Conservation (phyloP, 495 filamentous ascomycete genomes). For the Penicillium nucicola region DNA sequence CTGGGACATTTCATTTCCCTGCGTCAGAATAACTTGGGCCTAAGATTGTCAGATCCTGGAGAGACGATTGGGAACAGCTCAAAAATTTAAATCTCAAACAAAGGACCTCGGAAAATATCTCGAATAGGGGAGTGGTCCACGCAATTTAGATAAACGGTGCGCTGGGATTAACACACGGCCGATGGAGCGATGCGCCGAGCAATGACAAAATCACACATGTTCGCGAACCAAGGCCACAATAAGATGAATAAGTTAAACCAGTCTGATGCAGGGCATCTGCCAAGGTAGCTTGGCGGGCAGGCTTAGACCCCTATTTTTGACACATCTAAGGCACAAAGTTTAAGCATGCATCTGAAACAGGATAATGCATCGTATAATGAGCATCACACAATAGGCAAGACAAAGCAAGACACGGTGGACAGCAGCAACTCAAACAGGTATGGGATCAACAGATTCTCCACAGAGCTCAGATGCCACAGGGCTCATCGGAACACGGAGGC, state of each 20-base stretch:
- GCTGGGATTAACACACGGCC: no score
- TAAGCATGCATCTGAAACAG: background rate
- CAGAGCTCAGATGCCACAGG: background rate
- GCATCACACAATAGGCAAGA: no score
- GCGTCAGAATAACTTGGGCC: no score
- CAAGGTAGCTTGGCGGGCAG: background rate
- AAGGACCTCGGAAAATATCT: no score
- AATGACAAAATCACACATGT: constrained; percentile 3
- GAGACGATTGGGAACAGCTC: no score
- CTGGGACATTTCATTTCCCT: no score
- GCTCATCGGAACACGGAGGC: background rate
- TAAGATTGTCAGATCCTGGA: no score
- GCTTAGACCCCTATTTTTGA: background rate
- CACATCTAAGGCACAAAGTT: background rate
- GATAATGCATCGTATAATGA: background rate
- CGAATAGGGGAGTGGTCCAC: no score
- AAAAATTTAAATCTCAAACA: no score
- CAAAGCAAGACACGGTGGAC: background rate
- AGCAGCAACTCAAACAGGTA: background rate
- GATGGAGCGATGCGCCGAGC: background rate
- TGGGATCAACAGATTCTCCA: constrained; percentile 1
- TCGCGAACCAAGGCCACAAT: background rate
- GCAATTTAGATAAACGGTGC: no score
- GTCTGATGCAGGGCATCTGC: background rate
- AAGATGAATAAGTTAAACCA: background rate